These are phyloP conservation scores for Seiridium unicorne DNA, from an alignment of 2,329 filamentous ascomycete species.

Conservation along the genomic window DNA sequence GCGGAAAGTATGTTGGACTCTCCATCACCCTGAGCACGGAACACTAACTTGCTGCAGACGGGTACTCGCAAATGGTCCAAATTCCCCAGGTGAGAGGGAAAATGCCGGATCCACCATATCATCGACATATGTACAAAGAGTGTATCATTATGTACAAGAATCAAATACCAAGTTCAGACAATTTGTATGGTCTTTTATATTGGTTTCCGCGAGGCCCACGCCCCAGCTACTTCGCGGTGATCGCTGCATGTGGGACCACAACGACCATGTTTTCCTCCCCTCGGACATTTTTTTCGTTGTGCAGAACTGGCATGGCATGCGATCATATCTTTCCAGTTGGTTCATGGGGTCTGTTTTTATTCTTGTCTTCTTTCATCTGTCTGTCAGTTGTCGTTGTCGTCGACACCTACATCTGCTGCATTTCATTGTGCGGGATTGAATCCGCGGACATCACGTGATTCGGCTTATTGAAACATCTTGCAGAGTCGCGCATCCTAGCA, in stretches of 20 bases:
- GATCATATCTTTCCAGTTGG: neutral
- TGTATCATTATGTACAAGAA: conserved; percentile 21
- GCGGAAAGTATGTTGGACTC: conserved; percentile 72
- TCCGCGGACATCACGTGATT: too few relatives aligned
- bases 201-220: too few relatives aligned
- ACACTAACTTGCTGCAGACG: conserved; percentile 38
- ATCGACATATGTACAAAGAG: conserved; percentile 22
- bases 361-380: neutral
- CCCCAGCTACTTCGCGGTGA: too few relatives aligned
- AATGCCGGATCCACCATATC: neutral
- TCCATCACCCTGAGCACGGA: neutral
- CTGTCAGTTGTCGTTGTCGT: neutral
- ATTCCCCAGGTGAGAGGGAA: conserved; percentile 50
- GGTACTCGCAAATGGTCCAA: conserved; percentile 56
- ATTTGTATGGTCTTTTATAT: neutral
- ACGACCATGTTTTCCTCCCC: too few relatives aligned
- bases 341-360: neutral
- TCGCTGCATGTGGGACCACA: too few relatives aligned
- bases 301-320: too few relatives aligned
- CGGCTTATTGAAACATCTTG: neutral
- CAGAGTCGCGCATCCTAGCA: neutral
- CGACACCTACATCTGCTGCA: too few relatives aligned
- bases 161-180: neutral
- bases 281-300: too few relatives aligned
- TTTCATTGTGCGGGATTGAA: too few relatives aligned